A percentile compares a stretch with the other conserved stretches of the same genome.
Evolutionary conservation across 148 eudicot species (phyloP).

Genomic region (Rhododendron vialii): DNA sequence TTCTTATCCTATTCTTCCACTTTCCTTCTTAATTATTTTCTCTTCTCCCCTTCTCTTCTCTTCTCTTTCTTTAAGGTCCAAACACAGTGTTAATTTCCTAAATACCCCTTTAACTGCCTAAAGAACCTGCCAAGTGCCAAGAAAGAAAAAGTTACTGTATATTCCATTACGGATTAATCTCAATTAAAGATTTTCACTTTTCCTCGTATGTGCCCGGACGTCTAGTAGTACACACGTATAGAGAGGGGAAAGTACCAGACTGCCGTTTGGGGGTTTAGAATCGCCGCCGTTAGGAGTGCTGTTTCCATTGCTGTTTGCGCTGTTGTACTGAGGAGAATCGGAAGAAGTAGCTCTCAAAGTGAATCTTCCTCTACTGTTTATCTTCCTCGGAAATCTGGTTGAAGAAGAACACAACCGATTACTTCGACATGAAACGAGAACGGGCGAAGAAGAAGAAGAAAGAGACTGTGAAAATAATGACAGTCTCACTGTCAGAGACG

Average conservation of each 20-base stretch:
- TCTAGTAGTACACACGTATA: background rate
- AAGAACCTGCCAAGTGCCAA: background rate
- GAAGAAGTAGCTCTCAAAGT: conserved; percentile 12
- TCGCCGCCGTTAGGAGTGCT: conserved; percentile 21
- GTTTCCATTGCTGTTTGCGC: background rate
- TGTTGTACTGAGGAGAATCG: conserved; percentile 10
- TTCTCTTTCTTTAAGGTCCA: background rate
- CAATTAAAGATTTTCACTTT: background rate
- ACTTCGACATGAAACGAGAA: conserved; percentile 5
- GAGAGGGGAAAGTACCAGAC: conserved; percentile 19
- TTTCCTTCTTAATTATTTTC: background rate
- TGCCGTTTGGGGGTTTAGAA: conserved; percentile 45
- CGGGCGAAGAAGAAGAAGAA: background rate
- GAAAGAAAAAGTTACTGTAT: background rate
- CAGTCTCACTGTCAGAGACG: conserved; percentile 17
- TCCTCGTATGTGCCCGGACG: background rate
- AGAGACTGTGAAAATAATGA: background rate
- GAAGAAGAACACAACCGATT: conserved; percentile 6
- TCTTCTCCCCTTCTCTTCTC: background rate
- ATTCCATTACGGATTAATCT: background rate
- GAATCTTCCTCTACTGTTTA: conserved; percentile 5
- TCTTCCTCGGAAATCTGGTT: conserved; percentile 11
- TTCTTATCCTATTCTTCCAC: background rate
- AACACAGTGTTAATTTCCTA: background rate
- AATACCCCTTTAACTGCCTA: background rate